A percentile compares a stretch with the other conserved stretches of the same genome.
These are phyloP conservation scores for Ganoderma lingzhi DNA, from an alignment of 1,284 basidiomycete genomes.

Conservation along the genomic window DNA sequence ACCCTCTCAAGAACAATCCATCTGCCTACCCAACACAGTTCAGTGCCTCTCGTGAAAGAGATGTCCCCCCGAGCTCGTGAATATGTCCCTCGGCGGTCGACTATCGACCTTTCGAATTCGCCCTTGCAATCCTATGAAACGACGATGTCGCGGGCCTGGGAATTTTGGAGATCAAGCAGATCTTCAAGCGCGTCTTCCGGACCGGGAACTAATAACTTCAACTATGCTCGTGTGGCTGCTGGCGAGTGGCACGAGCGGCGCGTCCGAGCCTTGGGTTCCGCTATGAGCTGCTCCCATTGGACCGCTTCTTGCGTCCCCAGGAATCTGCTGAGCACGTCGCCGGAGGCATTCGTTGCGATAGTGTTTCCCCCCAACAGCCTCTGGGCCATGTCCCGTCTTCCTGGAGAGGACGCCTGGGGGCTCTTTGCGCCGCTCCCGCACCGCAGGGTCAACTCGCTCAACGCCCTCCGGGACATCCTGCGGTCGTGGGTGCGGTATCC, in stretches of 20 bases:
- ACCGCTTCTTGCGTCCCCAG: slow-evolving; percentile 5
- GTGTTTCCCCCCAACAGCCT: not conserved
- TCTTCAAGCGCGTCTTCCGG: slow-evolving; percentile 11
- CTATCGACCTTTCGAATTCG: not conserved
- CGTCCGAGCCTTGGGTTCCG: slow-evolving; percentile 10
- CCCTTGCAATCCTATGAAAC: not conserved
- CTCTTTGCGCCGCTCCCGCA: not conserved
- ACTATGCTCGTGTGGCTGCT: no score
- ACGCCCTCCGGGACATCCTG: not conserved
- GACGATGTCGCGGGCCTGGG: not conserved
- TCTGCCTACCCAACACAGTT: not conserved
- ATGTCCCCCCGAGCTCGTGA: not conserved
- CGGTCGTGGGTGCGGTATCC: not conserved
- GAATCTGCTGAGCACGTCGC: not conserved
- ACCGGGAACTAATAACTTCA: not conserved
- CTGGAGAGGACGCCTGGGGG: not conserved
- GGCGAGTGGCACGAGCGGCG: slow-evolving; percentile 5
- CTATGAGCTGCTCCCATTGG: slow-evolving; percentile 21
- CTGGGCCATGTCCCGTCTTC: not conserved
- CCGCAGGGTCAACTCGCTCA: not conserved
- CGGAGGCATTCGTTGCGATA: not conserved
- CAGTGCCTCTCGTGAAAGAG: not conserved
- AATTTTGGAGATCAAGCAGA: not conserved
- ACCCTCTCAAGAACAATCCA: not conserved
- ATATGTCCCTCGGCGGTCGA: not conserved